Conservation (phyloP, 1,284 basidiomycete genomes). For the Somion occarium region DNA sequence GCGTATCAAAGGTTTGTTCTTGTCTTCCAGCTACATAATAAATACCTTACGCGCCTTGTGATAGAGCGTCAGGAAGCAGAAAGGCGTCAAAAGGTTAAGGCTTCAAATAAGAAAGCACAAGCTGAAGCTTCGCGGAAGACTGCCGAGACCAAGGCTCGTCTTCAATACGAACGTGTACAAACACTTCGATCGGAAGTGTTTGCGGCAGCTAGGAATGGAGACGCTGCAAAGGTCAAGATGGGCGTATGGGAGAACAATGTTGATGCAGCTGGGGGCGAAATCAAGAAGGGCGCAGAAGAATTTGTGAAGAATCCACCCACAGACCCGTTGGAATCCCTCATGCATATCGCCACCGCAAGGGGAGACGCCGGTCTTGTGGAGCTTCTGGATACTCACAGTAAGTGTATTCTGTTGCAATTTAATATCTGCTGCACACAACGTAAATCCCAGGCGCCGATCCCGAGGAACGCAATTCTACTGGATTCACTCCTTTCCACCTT, state of each 20-base stretch:
- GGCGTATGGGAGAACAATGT: constrained; percentile 65
- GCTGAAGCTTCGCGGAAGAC: constrained; percentile 45
- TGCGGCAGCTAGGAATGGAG: constrained; percentile 51
- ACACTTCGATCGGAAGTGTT: constrained; percentile 54
- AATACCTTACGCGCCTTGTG: no score
- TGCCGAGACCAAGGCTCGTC: constrained; percentile 44
- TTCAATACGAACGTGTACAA: constrained; percentile 46
- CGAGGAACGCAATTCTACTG: constrained; percentile 57
- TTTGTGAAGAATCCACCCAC: constrained; percentile 41
- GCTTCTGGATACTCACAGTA: constrained; percentile 70
- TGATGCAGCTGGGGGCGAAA: constrained; percentile 66
- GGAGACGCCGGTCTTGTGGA: constrained; percentile 53
- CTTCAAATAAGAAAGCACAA: constrained; percentile 48
- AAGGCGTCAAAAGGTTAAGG: constrained; percentile 51
- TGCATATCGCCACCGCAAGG: constrained; percentile 56
- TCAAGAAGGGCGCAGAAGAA: constrained; percentile 49
- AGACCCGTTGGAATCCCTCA: constrained; percentile 59
- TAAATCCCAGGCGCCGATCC: constrained; percentile 63
- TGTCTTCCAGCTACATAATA: no score
- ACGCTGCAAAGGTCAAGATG: constrained; percentile 50
- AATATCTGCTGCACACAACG: no score
- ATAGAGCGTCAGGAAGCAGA: constrained; percentile 51
- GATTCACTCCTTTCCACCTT: constrained; percentile 60
- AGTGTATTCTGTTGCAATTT: constrained; percentile 17
- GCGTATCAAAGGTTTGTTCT: constrained; percentile 46